Conservation (phyloP, 2,329 filamentous ascomycete genomes). For the Sporothrix schenckii region DNA sequence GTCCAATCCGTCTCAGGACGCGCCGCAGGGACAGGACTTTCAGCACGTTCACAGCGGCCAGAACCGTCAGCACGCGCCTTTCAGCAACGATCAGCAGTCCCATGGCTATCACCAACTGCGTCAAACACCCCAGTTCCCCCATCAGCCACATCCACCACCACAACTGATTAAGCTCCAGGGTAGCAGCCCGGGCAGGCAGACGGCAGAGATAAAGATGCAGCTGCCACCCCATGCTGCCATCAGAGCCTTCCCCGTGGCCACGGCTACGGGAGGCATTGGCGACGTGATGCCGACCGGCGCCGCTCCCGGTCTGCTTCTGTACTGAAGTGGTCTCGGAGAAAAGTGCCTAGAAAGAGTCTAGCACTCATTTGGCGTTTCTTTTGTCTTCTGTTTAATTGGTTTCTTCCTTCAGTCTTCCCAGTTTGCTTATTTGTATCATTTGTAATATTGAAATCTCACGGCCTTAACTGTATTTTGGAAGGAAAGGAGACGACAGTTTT, state of each 20-base stretch:
- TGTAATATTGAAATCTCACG: no score
- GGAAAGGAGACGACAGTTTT: no score
- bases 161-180: conserved; percentile 19
- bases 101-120: neutral
- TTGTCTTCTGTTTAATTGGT: neutral
- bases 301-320: neutral
- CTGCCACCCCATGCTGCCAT: conserved; percentile 20
- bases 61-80: neutral
- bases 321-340: neutral
- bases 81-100: neutral
- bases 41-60: neutral
- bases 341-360: neutral
- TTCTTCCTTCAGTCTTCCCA: neutral
- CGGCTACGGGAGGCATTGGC: neutral
- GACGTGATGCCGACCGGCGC: conserved; percentile 7
- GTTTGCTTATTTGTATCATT: neutral
- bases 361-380: neutral
- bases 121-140: neutral
- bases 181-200: neutral
- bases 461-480: no score
- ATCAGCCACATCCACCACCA: conserved; percentile 7
- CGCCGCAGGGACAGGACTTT: neutral
- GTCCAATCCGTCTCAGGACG: neutral
- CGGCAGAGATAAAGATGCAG: conserved; percentile 24
- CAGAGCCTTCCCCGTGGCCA: conserved; percentile 17